Evolutionary conservation across 2,329 filamentous ascomycete species (phyloP).

Genomic region (Colletotrichum sp.): DNA sequence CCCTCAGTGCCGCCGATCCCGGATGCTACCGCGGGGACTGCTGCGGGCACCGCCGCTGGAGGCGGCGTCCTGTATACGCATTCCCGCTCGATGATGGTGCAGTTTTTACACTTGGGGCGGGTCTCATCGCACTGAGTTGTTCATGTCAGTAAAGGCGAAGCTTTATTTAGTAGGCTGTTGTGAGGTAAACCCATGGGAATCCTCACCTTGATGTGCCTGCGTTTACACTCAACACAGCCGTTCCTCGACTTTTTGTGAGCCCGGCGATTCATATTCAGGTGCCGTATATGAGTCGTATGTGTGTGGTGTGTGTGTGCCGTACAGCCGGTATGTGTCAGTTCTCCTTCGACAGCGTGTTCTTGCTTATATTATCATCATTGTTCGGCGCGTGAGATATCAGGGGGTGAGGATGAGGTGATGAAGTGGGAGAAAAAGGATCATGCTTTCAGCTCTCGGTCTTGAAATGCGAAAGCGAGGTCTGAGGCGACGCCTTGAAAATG

Average conservation of each 20-base stretch:
- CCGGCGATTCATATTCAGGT: background rate
- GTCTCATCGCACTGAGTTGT: constrained; percentile 29
- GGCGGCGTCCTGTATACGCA: constrained; percentile 27
- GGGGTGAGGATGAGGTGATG: background rate
- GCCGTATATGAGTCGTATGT: background rate
- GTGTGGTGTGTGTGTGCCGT: background rate
- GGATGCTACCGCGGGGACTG: background rate
- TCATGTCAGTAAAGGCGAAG: background rate
- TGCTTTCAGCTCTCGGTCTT: background rate
- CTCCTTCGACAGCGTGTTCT: background rate
- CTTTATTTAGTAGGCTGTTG: background rate
- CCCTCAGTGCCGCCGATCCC: background rate
- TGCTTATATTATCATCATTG: background rate
- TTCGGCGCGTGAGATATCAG: background rate
- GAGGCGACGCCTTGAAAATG: background rate
- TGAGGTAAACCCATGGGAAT: background rate
- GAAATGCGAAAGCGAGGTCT: background rate
- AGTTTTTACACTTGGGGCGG: constrained; percentile 30
- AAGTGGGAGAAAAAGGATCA: background rate
- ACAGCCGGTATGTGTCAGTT: background rate
- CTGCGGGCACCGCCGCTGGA: background rate
- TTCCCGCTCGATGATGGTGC: constrained; percentile 28
- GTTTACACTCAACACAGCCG: constrained; percentile 35
- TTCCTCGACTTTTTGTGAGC: constrained; percentile 35
- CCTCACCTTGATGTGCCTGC: constrained; percentile 35